These are phyloP conservation scores for Populus simonii DNA, from an alignment of 345 rosid genomes.

Conservation along the genomic window DNA sequence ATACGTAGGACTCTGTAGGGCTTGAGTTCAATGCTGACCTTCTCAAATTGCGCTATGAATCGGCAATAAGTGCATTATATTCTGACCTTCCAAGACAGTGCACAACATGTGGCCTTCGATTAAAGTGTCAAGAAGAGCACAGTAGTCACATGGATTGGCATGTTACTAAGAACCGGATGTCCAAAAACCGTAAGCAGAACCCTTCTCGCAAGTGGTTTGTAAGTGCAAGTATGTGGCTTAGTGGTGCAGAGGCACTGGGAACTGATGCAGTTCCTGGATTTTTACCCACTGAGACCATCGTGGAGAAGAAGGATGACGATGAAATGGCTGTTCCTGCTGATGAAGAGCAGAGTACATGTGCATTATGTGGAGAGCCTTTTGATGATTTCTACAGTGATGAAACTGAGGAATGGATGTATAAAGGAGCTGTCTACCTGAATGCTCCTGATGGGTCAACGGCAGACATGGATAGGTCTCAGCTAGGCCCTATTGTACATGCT, in stretches of 20 bases:
- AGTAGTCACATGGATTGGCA: slow-evolving; percentile 99
- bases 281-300: slow-evolving; percentile 57
- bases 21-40: slow-evolving; percentile 76
- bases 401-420: slow-evolving; percentile 99
- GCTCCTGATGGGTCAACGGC: slow-evolving; percentile 51
- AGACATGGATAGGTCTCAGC: slow-evolving; percentile 70
- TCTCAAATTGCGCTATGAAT: slow-evolving; percentile 79
- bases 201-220: slow-evolving; percentile 99
- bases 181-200: slow-evolving; percentile 92
- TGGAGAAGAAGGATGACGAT: slow-evolving; percentile 83
- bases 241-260: slow-evolving; percentile 98
- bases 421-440: slow-evolving; percentile 94
- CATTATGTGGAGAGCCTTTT: slow-evolving; percentile 93
- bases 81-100: slow-evolving; percentile 95
- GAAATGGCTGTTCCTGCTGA: slow-evolving; percentile 98
- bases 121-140: slow-evolving; percentile 90
- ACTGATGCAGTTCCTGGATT: slow-evolving; percentile 91
- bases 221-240: slow-evolving; percentile 91
- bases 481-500: slow-evolving; percentile 98
- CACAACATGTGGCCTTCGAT: slow-evolving; percentile 92
- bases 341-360: slow-evolving; percentile 87
- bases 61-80: slow-evolving; percentile 72
- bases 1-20: slow-evolving; percentile 63
- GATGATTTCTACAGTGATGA: slow-evolving; percentile 98
- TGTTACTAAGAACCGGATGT: slow-evolving; percentile 94